A percentile compares a stretch with the other conserved stretches of the same genome.
Conservation (phyloP, 2,329 filamentous ascomycete species). For the Penicillium decumbens region DNA sequence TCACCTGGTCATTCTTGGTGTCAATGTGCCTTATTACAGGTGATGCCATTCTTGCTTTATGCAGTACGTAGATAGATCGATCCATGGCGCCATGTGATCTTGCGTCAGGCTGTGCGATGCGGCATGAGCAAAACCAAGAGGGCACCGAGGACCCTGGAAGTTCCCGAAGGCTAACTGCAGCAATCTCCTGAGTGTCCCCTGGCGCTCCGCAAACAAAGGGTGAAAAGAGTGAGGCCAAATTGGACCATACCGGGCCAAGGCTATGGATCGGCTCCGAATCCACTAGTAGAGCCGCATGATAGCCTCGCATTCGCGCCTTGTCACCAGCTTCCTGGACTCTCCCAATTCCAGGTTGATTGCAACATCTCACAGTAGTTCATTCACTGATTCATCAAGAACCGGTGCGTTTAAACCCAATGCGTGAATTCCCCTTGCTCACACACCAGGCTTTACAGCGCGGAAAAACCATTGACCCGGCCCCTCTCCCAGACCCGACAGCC, state of each 20-base stretch:
- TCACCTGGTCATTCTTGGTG: background rate
- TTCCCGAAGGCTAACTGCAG: background rate
- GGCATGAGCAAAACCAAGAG: constrained; percentile 1
- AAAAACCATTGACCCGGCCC: constrained; percentile 33
- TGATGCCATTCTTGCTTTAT: constrained; percentile 20
- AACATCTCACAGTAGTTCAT: background rate
- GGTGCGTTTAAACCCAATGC: constrained; percentile 14
- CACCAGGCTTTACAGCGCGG: constrained; percentile 17
- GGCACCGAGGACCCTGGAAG: background rate
- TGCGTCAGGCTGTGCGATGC: constrained; percentile 6
- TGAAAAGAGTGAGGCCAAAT: background rate
- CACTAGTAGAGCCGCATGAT: constrained; percentile 20
- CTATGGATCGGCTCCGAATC: constrained; percentile 7
- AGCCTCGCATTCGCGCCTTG: background rate
- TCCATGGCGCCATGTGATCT: constrained; percentile 16
- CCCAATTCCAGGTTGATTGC: background rate
- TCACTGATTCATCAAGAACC: background rate
- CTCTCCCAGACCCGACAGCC: constrained; percentile 28
- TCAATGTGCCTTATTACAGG: background rate
- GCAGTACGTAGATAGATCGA: constrained; percentile 37
- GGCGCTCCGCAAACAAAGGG: background rate
- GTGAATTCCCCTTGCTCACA: constrained; percentile 16
- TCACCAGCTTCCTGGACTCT: background rate
- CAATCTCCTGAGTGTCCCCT: background rate
- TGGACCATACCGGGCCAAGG: background rate